Conservation (phyloP, 1,284 basidiomycete species). For the Neolentinus lepideus region DNA sequence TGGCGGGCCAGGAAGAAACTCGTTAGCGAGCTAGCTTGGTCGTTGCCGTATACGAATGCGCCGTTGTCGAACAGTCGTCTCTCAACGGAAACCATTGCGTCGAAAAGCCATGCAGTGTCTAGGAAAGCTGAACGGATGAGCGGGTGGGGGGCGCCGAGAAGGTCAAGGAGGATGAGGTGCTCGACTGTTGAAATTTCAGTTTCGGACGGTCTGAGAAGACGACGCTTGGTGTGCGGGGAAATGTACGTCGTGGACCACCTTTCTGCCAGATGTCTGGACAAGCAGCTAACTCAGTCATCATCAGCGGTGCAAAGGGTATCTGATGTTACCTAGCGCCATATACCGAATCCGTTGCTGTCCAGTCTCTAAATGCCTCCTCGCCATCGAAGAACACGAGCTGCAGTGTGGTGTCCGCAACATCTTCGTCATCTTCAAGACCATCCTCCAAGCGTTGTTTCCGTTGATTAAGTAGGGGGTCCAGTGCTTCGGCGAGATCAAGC, state of each 20-base stretch:
- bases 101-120: conserved; percentile 91
- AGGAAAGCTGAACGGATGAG: conserved; percentile 72
- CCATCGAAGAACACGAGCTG: conserved; percentile 98
- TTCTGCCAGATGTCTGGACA: conserved; percentile 71
- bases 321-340: conserved; percentile 80
- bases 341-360: conserved; percentile 88
- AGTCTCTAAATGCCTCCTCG: conserved; percentile 91
- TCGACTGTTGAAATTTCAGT: conserved; percentile 79
- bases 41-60: conserved; percentile 42
- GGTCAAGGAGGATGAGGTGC: conserved; percentile 85
- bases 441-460: conserved; percentile 51
- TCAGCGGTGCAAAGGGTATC: neutral
- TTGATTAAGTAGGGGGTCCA: conserved; percentile 64
- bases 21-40: conserved; percentile 30
- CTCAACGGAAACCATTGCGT: conserved; percentile 66
- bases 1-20: conserved; percentile 60
- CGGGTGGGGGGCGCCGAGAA: conserved; percentile 74
- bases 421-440: conserved; percentile 64
- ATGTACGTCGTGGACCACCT: conserved; percentile 75
- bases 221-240: conserved; percentile 50
- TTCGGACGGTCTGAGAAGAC: conserved; percentile 40
- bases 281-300: neutral
- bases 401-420: conserved; percentile 76
- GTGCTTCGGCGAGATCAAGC: conserved; percentile 79
- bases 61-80: conserved; percentile 52